A percentile compares a stretch with the other conserved stretches of the same genome.
Conservation (phyloP, 345 rosid species). For the Eucalyptus albens region DNA sequence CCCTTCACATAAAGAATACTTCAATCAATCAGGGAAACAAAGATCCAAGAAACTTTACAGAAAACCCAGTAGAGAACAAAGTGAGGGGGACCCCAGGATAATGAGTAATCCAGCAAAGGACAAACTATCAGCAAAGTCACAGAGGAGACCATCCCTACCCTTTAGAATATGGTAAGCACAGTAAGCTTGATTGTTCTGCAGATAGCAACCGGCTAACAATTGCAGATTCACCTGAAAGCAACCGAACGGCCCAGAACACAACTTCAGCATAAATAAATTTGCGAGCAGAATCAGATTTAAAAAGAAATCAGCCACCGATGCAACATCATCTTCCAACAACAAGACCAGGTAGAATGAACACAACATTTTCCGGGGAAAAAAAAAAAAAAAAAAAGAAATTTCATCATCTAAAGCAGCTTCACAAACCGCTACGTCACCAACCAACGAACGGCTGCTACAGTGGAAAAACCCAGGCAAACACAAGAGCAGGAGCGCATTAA, state of each 20-base stretch:
- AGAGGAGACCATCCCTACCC: constrained; percentile 23
- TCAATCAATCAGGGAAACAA: background rate
- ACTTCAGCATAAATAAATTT: background rate
- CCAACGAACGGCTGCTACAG: background rate
- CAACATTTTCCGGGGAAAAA: background rate
- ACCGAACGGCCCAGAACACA: background rate
- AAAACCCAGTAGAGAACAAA: background rate
- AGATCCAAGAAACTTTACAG: background rate
- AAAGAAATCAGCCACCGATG: background rate
- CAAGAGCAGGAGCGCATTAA: background rate
- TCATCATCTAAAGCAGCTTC: background rate
- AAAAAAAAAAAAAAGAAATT: background rate
- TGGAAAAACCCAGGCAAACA: background rate
- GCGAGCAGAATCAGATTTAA: background rate
- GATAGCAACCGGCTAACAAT: constrained; percentile 72
- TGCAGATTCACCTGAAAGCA: constrained; percentile 68
- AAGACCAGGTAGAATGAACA: background rate
- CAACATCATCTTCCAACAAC: background rate
- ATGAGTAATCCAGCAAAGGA: background rate
- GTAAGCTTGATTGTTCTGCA: constrained; percentile 90
- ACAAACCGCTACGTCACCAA: background rate
- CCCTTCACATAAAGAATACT: constrained; percentile 39
- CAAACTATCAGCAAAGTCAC: background rate
- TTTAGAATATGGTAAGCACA: constrained; percentile 79
- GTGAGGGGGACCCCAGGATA: background rate